Base-by-base conservation (phyloP, 164 flowering plant species). In the Vitis labrusca region DNA sequence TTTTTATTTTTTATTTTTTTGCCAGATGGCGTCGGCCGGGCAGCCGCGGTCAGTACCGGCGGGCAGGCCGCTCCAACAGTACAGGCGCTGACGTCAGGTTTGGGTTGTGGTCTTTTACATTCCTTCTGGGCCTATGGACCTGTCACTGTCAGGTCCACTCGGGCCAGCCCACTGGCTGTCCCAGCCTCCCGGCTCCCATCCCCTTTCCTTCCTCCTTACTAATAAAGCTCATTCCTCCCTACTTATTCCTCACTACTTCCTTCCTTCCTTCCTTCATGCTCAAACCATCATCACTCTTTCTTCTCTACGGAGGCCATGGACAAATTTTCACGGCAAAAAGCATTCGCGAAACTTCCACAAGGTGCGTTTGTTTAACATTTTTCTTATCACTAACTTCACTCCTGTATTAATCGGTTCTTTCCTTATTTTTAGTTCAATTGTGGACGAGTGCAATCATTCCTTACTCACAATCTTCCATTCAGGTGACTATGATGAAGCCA, bases 101-200 rank as follows among this genome's bases (percentile, higher is more conserved):
- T n/a, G 5, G 57, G 59, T 23, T 23, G 27, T 23, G 27, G 2
- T 65, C 53, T 63, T 64, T 58, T 54, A 59, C 69, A 77, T 80
- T 73, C 78, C 68, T 69, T 69, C 62, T 69, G 82, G 79, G 77
- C 77, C 66, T 70, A 37, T 56, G 66, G 58, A 57, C 70, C 67
- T 70, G 76, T 77, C 80, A 13, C 68, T 76, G 71, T 81, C 83
- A 72, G 72, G 65, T 59, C 80, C 82, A 78, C 44, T 66, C 77
- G 44, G 68, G 32, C 19, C 49, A 71, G 79, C 83, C 82, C 85
- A 73, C 70, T 74, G 66, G 54, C 74, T 29, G 63, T 50, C 73
- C 61, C 1, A 37, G 10, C 44, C 44, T 37, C 44, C 44, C 7
- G 5, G 5, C 44, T 37, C 44, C 57, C 44, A 59, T 23, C 50